phyloP scores from a whole-genome alignment of 2,329 filamentous ascomycete species.

The Emergomyces pasteurianus region DNA sequence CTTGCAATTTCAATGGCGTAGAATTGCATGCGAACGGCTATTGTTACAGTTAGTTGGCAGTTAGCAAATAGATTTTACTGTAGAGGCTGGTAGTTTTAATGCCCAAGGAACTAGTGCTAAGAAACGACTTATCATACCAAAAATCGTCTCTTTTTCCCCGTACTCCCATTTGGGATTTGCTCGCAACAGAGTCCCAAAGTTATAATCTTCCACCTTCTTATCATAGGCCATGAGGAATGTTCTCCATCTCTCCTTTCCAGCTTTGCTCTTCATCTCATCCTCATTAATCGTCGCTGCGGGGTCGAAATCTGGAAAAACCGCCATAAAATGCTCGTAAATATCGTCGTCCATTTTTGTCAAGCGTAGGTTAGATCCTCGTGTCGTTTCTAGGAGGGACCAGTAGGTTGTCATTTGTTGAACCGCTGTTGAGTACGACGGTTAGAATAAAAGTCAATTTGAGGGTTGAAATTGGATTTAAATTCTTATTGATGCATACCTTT shows the following conservation, averaged over 20 bases:
- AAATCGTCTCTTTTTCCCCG: slow-evolving; percentile 78
- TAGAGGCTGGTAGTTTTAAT: not conserved
- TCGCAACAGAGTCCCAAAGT: slow-evolving; percentile 91
- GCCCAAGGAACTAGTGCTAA: not conserved
- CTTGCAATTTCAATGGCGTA: slow-evolving; percentile 67
- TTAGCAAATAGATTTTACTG: not conserved
- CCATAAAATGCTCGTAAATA: slow-evolving; percentile 78
- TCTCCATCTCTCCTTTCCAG: slow-evolving; percentile 87
- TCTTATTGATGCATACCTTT: slow-evolving; percentile 53
- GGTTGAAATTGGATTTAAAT: not conserved
- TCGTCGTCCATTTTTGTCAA: slow-evolving; percentile 93
- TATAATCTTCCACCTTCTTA: slow-evolving; percentile 92
- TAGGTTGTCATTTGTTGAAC: slow-evolving; percentile 96
- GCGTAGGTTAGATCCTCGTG: slow-evolving; percentile 76
- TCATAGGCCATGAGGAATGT: slow-evolving; percentile 91
- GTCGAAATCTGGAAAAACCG: slow-evolving; percentile 88
- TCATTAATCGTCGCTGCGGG: slow-evolving; percentile 70
- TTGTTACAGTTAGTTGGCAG: not conserved
- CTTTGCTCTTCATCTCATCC: slow-evolving; percentile 94
- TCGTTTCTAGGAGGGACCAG: slow-evolving; percentile 87
- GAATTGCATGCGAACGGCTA: slow-evolving; percentile 66
- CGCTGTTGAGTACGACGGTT: slow-evolving; percentile 35
- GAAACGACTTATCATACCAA: slow-evolving; percentile 48
- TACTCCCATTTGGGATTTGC: slow-evolving; percentile 71
- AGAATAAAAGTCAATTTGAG: not conserved